A percentile compares a stretch with the other conserved stretches of the same genome.
Conservation (phyloP, 306 rosid genomes). For the Castanopsis chinensis region DNA sequence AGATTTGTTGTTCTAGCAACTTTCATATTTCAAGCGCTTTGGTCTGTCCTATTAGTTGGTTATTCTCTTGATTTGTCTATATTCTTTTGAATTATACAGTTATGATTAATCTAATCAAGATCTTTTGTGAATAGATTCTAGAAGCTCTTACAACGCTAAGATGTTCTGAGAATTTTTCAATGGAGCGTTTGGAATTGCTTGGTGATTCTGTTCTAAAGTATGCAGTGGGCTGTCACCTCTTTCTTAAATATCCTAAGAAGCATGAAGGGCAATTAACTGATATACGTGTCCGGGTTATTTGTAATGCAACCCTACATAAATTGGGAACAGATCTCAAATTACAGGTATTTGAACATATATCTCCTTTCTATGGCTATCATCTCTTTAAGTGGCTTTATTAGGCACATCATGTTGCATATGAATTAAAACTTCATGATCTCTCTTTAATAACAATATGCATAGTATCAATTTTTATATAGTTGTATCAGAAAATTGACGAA, state of each 20-base stretch:
- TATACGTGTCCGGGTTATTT: constrained; percentile 46
- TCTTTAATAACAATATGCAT: neutral
- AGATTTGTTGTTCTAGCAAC: constrained; percentile 45
- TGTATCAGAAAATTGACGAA: neutral
- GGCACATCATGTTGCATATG: neutral
- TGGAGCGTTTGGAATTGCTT: constrained; percentile 97
- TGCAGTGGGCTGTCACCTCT: constrained; percentile 76
- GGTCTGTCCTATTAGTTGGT: constrained; percentile 44
- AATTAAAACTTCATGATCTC: neutral
- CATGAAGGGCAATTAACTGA: constrained; percentile 79
- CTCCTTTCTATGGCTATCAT: neutral
- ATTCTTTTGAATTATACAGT: constrained; percentile 7
- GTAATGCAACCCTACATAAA: constrained; percentile 74
- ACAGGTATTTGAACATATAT: constrained; percentile 49
- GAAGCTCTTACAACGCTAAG: constrained; percentile 88
- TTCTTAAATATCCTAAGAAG: constrained; percentile 66
- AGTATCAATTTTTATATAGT: neutral
- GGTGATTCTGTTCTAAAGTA: constrained; percentile 94
- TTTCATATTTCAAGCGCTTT: constrained; percentile 56
- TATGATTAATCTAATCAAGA: constrained; percentile 10
- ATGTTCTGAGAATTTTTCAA: constrained; percentile 70
- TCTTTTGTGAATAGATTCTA: constrained; percentile 52
- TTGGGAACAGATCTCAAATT: constrained; percentile 57
- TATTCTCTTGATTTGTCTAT: constrained; percentile 5
- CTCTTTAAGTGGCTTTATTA: neutral